Evolutionary conservation across 2,329 filamentous ascomycete genomes (phyloP).

Genomic region (Penicillium fuscoglaucum): DNA sequence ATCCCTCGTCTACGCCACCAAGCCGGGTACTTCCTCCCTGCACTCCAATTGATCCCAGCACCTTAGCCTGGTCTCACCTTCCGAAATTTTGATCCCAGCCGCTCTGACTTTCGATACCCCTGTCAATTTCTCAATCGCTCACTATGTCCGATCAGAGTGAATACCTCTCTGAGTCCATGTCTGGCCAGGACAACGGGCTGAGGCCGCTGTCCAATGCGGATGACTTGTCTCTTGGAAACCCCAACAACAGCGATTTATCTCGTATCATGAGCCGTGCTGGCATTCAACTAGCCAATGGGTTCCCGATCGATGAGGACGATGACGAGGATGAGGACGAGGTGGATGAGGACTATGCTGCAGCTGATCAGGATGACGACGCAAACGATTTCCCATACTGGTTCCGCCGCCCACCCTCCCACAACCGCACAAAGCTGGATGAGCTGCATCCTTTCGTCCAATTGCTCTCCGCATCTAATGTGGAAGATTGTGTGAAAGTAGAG

Average conservation of each 20-base stretch:
- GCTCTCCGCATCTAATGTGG: constrained; percentile 57
- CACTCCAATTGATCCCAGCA: constrained; percentile 14
- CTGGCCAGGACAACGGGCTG: constrained; percentile 25
- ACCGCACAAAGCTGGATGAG: constrained; percentile 51
- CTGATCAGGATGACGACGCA: constrained; percentile 45
- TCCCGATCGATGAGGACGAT: constrained; percentile 34
- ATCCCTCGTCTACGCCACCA: constrained; percentile 24
- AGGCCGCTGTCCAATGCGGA: constrained; percentile 36
- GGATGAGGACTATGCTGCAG: constrained; percentile 45
- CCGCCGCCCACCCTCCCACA: constrained; percentile 40
- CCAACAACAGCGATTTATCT: constrained; percentile 31
- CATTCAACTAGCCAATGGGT: constrained; percentile 31
- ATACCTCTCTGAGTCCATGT: constrained; percentile 32
- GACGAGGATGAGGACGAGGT: constrained; percentile 36
- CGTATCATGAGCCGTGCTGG: constrained; percentile 32
- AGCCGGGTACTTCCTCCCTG: constrained; percentile 19
- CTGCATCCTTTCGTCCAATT: constrained; percentile 74
- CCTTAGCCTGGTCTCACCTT: constrained; percentile 10
- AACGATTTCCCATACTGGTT: constrained; percentile 45
- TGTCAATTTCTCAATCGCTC: not conserved
- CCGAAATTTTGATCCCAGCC: constrained; percentile 1
- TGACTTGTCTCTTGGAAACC: constrained; percentile 28
- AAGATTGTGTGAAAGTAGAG: constrained; percentile 59
- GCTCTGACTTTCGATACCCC: not conserved
- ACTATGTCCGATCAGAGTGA: constrained; percentile 35